Evolutionary conservation across 805 yeast species (phyloP).

Genomic region (Starmera quercuum): DNA sequence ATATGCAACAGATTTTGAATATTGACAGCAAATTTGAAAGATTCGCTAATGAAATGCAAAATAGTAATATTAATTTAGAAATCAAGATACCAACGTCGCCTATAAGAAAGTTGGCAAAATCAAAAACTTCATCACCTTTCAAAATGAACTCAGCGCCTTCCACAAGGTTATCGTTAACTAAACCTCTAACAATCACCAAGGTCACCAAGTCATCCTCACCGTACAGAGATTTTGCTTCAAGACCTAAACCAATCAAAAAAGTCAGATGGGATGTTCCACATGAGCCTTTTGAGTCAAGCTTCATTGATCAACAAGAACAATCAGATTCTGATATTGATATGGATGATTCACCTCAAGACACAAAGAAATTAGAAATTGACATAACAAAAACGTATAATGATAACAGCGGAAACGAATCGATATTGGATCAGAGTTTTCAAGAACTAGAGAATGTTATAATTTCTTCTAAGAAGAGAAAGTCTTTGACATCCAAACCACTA

Average conservation of each 20-base stretch:
- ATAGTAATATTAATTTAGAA: constrained; percentile 13
- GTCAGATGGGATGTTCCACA: constrained; percentile 40
- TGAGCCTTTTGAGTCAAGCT: background rate
- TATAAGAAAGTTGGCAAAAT: constrained; percentile 13
- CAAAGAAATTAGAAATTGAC: background rate
- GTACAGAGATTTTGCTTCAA: constrained; percentile 8
- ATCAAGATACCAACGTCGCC: constrained; percentile 19
- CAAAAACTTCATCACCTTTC: constrained; percentile 16
- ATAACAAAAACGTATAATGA: background rate
- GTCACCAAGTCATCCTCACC: constrained; percentile 13
- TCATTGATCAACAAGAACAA: background rate
- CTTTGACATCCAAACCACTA: constrained; percentile 17
- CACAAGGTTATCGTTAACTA: constrained; percentile 16
- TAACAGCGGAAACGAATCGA: constrained; percentile 4
- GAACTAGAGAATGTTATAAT: constrained; percentile 11
- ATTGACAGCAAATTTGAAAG: constrained; percentile 29
- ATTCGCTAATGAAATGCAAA: constrained; percentile 20
- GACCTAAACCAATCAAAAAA: constrained; percentile 25
- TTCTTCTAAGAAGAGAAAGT: constrained; percentile 13
- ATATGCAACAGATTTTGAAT: constrained; percentile 17
- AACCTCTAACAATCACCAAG: constrained; percentile 8
- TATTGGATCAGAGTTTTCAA: constrained; percentile 11
- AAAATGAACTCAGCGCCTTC: constrained; percentile 7
- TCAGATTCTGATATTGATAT: constrained; percentile 13
- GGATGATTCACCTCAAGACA: constrained; percentile 16